A percentile compares a stretch with the other conserved stretches of the same genome.
Evolutionary conservation across 805 yeast species (phyloP).

Genomic region (Schwanniomyces polymorphus): DNA sequence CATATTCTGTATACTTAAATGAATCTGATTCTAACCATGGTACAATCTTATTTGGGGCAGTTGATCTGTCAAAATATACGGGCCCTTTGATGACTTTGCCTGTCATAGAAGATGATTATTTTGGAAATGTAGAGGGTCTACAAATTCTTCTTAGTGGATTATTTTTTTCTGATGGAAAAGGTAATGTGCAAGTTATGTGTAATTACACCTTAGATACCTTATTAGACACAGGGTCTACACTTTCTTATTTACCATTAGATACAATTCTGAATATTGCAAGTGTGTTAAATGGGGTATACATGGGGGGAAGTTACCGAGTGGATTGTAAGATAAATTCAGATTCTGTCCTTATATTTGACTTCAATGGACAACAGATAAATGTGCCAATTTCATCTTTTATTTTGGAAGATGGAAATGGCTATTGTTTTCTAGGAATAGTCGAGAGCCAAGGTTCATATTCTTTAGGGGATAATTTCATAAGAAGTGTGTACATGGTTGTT

Average conservation of each 20-base stretch:
- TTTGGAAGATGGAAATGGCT: conserved; percentile 6
- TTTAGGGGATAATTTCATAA: conserved; percentile 64
- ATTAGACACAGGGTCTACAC: conserved; percentile 27
- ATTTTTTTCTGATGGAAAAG: conserved; percentile 21
- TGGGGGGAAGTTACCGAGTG: conserved; percentile 47
- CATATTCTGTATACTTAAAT: conserved; percentile 40
- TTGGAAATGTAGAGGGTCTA: conserved; percentile 41
- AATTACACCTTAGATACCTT: conserved; percentile 20
- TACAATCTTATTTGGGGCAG: conserved; percentile 25
- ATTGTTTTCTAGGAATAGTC: conserved; percentile 27
- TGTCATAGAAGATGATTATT: conserved; percentile 2
- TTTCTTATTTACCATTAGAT: conserved; percentile 37
- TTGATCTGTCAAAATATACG: conserved; percentile 23
- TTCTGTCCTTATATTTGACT: conserved; percentile 23
- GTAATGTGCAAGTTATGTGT: conserved; percentile 12
- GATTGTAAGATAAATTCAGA: conserved; percentile 32
- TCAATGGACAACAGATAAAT: conserved; percentile 5
- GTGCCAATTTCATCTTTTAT: conserved; percentile 5
- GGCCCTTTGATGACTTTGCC: conserved; percentile 24
- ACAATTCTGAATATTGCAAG: conserved; percentile 32
- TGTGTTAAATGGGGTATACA: conserved; percentile 42
- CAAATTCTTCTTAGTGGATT: conserved; percentile 46
- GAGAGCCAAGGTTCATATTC: conserved; percentile 11
- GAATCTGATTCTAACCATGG: conserved; percentile 20
- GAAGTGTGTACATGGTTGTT: conserved; percentile 63